phyloP scores from a whole-genome alignment of 768 basidiomycete genomes.

The Hydnomerulius pinastri region DNA sequence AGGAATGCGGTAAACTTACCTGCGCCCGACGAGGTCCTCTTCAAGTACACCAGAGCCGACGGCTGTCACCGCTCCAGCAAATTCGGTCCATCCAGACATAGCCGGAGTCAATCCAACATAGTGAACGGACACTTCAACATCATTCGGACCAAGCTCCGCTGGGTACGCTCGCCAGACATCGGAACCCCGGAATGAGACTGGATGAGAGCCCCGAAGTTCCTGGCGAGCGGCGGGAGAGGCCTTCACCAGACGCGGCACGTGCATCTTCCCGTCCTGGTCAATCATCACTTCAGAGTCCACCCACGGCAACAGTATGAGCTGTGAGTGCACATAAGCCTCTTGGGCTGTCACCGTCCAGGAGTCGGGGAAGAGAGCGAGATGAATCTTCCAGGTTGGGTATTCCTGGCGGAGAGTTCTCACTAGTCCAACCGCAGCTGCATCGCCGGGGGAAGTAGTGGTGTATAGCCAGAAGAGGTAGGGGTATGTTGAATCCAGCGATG shows the following conservation, averaged over 20 bases:
- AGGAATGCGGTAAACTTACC: no score
- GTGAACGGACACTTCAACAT: background rate
- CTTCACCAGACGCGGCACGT: background rate
- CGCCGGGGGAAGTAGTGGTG: background rate
- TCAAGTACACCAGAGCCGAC: background rate
- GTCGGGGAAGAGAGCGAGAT: background rate
- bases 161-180: background rate
- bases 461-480: background rate
- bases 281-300: background rate
- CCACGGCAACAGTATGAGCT: background rate
- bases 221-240: background rate
- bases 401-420: background rate
- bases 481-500: background rate
- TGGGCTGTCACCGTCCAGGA: background rate
- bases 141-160: background rate
- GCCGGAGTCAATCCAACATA: background rate
- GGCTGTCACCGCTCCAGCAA: background rate
- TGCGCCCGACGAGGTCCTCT: background rate
- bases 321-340: background rate
- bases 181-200: background rate
- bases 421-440: background rate
- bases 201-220: background rate
- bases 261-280: background rate
- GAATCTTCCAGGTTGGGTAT: background rate
- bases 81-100: background rate